Conservation (phyloP, 257 asterid species). For the Linaria vulgaris region DNA sequence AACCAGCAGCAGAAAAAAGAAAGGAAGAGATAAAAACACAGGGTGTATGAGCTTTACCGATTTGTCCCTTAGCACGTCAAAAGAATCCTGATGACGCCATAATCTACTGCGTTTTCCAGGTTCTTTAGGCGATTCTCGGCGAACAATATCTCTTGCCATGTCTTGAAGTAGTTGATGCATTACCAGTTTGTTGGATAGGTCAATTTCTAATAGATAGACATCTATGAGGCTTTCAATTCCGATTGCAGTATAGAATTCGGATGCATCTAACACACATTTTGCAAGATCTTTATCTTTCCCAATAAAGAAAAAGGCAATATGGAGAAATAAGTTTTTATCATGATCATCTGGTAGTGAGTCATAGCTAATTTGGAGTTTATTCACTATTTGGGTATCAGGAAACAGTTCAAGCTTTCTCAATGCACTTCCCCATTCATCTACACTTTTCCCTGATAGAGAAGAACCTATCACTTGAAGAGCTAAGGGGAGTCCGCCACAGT, state of each 20-base stretch:
- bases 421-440: too few relatives aligned
- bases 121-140: conserved; percentile 25
- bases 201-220: conserved; percentile 9
- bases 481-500: too few relatives aligned
- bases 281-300: conserved; percentile 17
- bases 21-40: too few relatives aligned
- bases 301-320: conserved; percentile 14
- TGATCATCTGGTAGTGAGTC: too few relatives aligned
- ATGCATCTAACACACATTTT: conserved; percentile 8
- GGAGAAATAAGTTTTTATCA: too few relatives aligned
- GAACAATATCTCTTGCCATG: conserved; percentile 26
- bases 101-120: conserved; percentile 24
- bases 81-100: conserved; percentile 17
- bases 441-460: too few relatives aligned
- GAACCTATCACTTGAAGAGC: too few relatives aligned
- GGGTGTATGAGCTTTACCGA: conserved; percentile 10
- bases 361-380: too few relatives aligned
- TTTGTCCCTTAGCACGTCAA: conserved; percentile 14
- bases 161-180: conserved; percentile 25
- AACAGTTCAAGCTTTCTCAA: too few relatives aligned
- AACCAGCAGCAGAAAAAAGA: too few relatives aligned
- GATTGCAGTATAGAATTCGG: neutral
- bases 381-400: too few relatives aligned
- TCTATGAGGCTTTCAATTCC: conserved; percentile 18
- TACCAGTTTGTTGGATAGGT: neutral